phyloP scores from a whole-genome alignment of 1,284 basidiomycete species.

The Apiotrichum domesticum region DNA sequence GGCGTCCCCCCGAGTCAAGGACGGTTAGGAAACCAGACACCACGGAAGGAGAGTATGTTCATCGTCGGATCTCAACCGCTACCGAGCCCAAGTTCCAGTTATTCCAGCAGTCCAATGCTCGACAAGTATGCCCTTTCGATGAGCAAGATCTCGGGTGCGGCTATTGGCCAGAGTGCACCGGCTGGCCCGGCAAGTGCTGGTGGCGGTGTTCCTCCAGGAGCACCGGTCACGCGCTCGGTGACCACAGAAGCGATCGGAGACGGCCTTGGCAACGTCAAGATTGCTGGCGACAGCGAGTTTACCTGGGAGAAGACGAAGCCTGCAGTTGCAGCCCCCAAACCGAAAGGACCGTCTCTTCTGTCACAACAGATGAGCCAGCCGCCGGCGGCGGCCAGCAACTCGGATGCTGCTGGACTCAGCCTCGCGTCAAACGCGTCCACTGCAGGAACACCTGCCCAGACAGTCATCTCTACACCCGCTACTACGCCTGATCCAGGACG shows the following conservation, averaged over 20 bases:
- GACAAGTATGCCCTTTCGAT: slow-evolving; percentile 91
- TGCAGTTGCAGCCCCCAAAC: slow-evolving; percentile 36
- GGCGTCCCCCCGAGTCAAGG: slow-evolving; percentile 94
- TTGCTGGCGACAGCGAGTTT: slow-evolving; percentile 50
- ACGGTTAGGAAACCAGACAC: slow-evolving; percentile 94
- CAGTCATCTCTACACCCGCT: slow-evolving; percentile 38
- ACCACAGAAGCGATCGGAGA: slow-evolving; percentile 54
- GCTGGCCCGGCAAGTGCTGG: neutral
- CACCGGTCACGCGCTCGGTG: slow-evolving; percentile 35
- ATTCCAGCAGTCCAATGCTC: slow-evolving; percentile 68
- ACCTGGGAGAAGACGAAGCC: slow-evolving; percentile 57
- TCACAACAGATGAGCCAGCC: slow-evolving; percentile 64
- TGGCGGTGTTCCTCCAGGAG: slow-evolving; percentile 1
- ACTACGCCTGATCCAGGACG: slow-evolving; percentile 39
- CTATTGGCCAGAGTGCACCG: slow-evolving; percentile 22
- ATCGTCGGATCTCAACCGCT: slow-evolving; percentile 93
- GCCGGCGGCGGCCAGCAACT: slow-evolving; percentile 21
- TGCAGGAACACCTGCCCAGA: slow-evolving; percentile 36
- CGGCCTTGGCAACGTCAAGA: slow-evolving; percentile 61
- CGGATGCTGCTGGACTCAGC: slow-evolving; percentile 14
- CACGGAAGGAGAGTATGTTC: slow-evolving; percentile 75
- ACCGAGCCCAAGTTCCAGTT: slow-evolving; percentile 68
- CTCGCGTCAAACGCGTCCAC: slow-evolving; percentile 18
- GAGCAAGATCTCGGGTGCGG: slow-evolving; percentile 55
- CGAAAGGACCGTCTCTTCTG: slow-evolving; percentile 66